Evolutionary conservation across 305 asterid genomes (phyloP).

Genomic region (Fraxinus paxiana): DNA sequence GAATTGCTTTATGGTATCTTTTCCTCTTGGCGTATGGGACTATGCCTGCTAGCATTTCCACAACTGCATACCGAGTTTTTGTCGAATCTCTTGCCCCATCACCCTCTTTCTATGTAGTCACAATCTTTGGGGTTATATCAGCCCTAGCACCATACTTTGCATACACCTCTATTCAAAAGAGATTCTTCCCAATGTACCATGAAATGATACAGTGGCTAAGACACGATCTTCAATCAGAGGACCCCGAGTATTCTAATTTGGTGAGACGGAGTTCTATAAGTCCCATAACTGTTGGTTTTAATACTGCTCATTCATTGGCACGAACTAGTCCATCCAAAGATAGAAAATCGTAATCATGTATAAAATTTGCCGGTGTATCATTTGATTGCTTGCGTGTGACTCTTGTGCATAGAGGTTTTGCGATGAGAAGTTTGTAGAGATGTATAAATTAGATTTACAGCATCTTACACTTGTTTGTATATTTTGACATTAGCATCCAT

Average conservation of each 20-base stretch:
- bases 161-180: conserved; percentile 55
- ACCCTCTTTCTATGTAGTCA: conserved; percentile 58
- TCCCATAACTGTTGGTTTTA: conserved; percentile 65
- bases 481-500: neutral
- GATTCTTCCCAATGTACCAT: conserved; percentile 92
- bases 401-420: neutral
- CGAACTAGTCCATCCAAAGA: conserved; percentile 47
- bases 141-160: conserved; percentile 68
- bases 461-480: neutral
- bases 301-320: conserved; percentile 72
- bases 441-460: neutral
- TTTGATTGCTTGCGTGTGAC: neutral
- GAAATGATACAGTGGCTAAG: conserved; percentile 89
- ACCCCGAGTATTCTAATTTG: conserved; percentile 59
- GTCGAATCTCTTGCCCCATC: conserved; percentile 64
- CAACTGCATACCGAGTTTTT: conserved; percentile 64
- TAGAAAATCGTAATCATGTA: conserved; percentile 2
- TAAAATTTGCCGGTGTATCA: conserved; percentile 9
- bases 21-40: conserved; percentile 76
- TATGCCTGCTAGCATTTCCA: conserved; percentile 42
- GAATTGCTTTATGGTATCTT: conserved; percentile 76
- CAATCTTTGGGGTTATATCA: conserved; percentile 53
- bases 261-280: conserved; percentile 69
- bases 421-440: neutral
- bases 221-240: conserved; percentile 60